Evolutionary conservation across 2,329 filamentous ascomycete genomes (phyloP).

Genomic region (Fusarium sp.): DNA sequence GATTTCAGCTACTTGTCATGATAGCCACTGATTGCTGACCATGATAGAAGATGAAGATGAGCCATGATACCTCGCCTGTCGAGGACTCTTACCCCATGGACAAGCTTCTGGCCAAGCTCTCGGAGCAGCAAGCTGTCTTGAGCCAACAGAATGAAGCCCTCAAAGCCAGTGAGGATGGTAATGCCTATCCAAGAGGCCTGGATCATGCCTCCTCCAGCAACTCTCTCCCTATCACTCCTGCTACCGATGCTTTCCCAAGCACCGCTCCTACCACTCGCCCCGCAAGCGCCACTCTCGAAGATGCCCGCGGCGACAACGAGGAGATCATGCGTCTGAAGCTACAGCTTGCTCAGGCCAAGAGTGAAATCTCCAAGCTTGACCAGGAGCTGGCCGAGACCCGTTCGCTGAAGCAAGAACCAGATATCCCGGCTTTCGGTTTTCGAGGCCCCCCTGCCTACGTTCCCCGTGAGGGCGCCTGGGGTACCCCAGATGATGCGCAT

Average conservation of each 20-base stretch:
- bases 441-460: constrained; percentile 34
- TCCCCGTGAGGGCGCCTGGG: constrained; percentile 60
- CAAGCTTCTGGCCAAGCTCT: constrained; percentile 74
- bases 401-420: constrained; percentile 62
- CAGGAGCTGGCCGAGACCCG: constrained; percentile 73
- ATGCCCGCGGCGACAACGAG: constrained; percentile 54
- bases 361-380: constrained; percentile 73
- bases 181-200: constrained; percentile 47
- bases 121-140: constrained; percentile 71
- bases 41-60: constrained; percentile 58
- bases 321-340: constrained; percentile 73
- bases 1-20: constrained; percentile 2
- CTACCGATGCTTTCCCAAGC: constrained; percentile 61
- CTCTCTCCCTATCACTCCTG: constrained; percentile 69
- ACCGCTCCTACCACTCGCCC: constrained; percentile 60
- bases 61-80: constrained; percentile 51
- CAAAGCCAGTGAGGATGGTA: constrained; percentile 52
- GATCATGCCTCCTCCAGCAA: constrained; percentile 63
- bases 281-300: constrained; percentile 59
- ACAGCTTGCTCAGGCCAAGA: constrained; percentile 74
- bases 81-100: constrained; percentile 67
- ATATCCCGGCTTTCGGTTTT: constrained; percentile 35
- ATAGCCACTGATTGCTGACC: constrained; percentile 34
- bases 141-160: constrained; percentile 65
- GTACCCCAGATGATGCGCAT: constrained; percentile 60